These are phyloP conservation scores for Brachypodium distachyon DNA, from an alignment of 202 grass and related monocot species.

Conservation along the genomic window DNA sequence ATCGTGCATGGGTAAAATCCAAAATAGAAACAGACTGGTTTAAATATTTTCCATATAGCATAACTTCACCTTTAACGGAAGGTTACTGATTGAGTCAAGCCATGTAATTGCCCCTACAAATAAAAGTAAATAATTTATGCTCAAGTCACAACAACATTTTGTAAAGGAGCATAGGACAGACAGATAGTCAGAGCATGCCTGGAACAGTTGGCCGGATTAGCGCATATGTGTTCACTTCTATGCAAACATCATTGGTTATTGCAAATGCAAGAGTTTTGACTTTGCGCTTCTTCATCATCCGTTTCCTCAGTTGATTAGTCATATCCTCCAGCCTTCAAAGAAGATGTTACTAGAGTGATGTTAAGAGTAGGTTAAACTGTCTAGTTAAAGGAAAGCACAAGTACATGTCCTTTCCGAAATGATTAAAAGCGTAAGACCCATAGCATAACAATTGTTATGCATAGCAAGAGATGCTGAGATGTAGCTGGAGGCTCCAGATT, in stretches of 20 bases:
- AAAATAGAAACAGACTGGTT: background rate
- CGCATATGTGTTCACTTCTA: constrained; percentile 91
- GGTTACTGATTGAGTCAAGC: constrained; percentile 93
- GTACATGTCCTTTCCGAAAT: background rate
- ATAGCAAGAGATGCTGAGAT: background rate
- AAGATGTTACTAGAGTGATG: constrained; percentile 11
- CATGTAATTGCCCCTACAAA: constrained; percentile 63
- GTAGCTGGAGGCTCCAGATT: background rate
- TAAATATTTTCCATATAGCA: background rate
- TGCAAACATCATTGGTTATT: constrained; percentile 73
- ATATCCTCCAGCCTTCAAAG: constrained; percentile 77
- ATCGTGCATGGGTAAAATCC: background rate
- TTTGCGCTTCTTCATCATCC: constrained; percentile 91
- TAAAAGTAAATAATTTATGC: constrained; percentile 7
- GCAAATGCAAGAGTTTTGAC: constrained; percentile 84
- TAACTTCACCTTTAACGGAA: constrained; percentile 75
- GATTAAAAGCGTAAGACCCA: background rate
- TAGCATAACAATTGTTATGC: background rate
- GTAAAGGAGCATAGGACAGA: background rate
- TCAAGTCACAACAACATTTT: background rate
- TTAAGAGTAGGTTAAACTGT: background rate
- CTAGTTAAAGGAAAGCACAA: background rate
- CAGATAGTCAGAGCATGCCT: constrained; percentile 38
- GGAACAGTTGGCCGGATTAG: constrained; percentile 68
- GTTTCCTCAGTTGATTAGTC: constrained; percentile 83